Conservation (phyloP, 257 asterid genomes). For the Solanum arcanum region DNA sequence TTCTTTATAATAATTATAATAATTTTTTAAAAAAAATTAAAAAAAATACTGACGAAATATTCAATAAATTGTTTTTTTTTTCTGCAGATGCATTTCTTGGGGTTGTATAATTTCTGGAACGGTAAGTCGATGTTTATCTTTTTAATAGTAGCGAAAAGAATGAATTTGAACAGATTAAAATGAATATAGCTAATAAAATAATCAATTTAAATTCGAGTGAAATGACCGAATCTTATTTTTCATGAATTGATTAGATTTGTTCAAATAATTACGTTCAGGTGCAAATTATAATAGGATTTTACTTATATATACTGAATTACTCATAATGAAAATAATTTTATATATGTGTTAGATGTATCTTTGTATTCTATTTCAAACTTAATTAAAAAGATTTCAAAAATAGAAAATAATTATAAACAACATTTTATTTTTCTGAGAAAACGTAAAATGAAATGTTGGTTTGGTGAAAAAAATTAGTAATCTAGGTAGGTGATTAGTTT, state of each 20-base stretch:
- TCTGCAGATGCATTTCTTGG: slow-evolving; percentile 56
- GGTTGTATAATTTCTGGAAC: slow-evolving; percentile 42
- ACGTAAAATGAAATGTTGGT: not conserved
- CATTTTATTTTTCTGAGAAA: not conserved
- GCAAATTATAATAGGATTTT: not conserved
- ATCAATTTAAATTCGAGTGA: not conserved
- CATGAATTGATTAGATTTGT: not conserved
- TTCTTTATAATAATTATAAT: not conserved
- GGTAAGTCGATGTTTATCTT: slow-evolving; percentile 10
- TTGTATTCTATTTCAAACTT: not conserved
- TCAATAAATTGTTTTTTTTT: not conserved
- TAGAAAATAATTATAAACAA: not conserved
- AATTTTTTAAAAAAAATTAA: not conserved
- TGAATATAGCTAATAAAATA: not conserved
- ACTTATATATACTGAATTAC: not conserved
- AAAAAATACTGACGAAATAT: not conserved
- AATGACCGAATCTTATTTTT: not conserved
- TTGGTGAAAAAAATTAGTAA: not conserved
- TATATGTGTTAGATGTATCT: not conserved
- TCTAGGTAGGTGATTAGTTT: not conserved
- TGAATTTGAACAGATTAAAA: not conserved
- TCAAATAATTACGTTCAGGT: no score
- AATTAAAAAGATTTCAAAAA: not conserved
- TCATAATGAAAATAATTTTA: not conserved
- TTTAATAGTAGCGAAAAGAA: fast-evolving